phyloP scores from a whole-genome alignment of 306 rosid genomes.

The Lathyrus oleraceus region DNA sequence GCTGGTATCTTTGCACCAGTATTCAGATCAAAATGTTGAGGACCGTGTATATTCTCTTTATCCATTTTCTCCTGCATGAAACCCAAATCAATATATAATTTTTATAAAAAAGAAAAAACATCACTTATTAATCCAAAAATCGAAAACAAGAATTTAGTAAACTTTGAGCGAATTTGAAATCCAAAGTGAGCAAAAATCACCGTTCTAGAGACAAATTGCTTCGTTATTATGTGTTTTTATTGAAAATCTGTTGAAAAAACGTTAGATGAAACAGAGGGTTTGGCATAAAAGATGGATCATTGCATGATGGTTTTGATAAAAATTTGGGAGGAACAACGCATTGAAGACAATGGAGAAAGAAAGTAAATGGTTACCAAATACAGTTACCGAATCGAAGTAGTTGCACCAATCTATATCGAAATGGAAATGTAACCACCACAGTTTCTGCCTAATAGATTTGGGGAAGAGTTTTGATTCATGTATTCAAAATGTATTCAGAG shows the following conservation, averaged over 20 bases:
- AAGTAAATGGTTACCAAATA: neutral
- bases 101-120: neutral
- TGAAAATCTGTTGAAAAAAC: neutral
- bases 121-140: neutral
- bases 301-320: slow-evolving; percentile 11
- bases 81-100: neutral
- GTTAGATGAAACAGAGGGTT: slow-evolving; percentile 23
- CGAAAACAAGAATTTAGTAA: neutral
- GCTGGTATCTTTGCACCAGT: slow-evolving; percentile 70
- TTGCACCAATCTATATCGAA: neutral
- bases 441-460: neutral
- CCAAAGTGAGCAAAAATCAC: slow-evolving; percentile 7
- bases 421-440: neutral
- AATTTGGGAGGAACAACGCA: slow-evolving; percentile 18
- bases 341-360: neutral
- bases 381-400: neutral
- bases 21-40: slow-evolving; percentile 59
- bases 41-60: slow-evolving; percentile 28
- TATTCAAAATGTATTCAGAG: too few relatives aligned
- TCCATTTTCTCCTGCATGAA: slow-evolving; percentile 46
- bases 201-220: slow-evolving; percentile 16
- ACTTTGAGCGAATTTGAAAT: neutral
- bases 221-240: neutral
- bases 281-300: slow-evolving; percentile 49
- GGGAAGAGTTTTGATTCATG: neutral